Conservation (phyloP, 768 basidiomycete species). For the Clitopilus hobsonii region DNA sequence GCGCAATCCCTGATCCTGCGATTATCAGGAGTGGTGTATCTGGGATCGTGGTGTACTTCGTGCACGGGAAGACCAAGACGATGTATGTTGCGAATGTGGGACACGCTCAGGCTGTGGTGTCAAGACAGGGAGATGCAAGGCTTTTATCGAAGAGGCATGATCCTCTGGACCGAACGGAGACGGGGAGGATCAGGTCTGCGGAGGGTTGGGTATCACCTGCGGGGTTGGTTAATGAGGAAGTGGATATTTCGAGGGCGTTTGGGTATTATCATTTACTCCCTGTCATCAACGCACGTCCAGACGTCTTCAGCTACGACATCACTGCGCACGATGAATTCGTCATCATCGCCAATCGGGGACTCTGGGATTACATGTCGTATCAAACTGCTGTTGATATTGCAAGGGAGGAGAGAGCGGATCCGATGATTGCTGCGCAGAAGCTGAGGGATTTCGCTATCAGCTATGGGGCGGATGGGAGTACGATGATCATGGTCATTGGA, state of each 20-base stretch:
- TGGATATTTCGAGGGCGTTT: constrained; percentile 89
- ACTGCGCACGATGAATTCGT: constrained; percentile 90
- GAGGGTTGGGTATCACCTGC: constrained; percentile 94
- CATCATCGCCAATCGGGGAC: constrained; percentile 87
- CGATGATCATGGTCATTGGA: constrained; percentile 97
- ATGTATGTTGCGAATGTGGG: constrained; percentile 91
- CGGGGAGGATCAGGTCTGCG: constrained; percentile 79
- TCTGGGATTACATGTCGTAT: constrained; percentile 93
- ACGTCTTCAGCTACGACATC: constrained; percentile 65
- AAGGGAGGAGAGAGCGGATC: constrained; percentile 55
- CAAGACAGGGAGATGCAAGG: constrained; percentile 67
- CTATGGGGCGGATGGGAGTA: constrained; percentile 89
- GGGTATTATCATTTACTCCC: constrained; percentile 90
- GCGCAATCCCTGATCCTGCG: constrained; percentile 36
- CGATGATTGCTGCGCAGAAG: constrained; percentile 90
- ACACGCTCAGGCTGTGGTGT: constrained; percentile 82
- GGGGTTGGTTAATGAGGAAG: constrained; percentile 88
- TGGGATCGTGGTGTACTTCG: constrained; percentile 82
- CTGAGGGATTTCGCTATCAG: constrained; percentile 94
- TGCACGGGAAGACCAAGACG: constrained; percentile 68
- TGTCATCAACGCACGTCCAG: constrained; percentile 84
- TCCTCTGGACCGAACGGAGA: constrained; percentile 84
- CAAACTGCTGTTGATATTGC: constrained; percentile 98
- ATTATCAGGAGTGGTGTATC: constrained; percentile 70
- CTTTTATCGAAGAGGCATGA: constrained; percentile 79